phyloP scores from a whole-genome alignment of 805 yeast species.

The Candida adriatica region DNA sequence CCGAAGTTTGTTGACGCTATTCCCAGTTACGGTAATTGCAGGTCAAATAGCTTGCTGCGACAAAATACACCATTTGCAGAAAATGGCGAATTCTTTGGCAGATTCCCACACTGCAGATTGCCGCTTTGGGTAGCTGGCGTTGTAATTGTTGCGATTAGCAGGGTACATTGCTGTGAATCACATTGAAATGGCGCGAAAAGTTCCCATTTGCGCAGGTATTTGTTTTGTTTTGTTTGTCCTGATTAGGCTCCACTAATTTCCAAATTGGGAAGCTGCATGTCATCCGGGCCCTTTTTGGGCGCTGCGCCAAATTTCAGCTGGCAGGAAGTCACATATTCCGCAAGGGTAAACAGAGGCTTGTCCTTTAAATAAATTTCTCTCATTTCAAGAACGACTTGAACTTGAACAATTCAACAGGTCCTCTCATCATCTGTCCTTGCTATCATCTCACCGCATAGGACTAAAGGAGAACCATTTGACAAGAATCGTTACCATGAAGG shows the following conservation, averaged over 20 bases:
- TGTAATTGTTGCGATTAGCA: too few relatives aligned
- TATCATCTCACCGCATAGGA: too few relatives aligned
- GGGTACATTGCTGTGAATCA: too few relatives aligned
- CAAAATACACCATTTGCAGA: constrained; percentile 2
- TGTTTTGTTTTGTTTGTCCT: constrained; percentile 3
- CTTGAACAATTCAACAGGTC: too few relatives aligned
- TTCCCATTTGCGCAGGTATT: constrained; percentile 5
- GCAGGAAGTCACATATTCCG: constrained; percentile 4
- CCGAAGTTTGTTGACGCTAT: constrained; percentile 4
- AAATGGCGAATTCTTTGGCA: too few relatives aligned
- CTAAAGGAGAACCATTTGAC: too few relatives aligned
- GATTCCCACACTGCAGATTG: too few relatives aligned
- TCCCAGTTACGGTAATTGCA: constrained; percentile 2
- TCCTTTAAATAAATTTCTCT: too few relatives aligned
- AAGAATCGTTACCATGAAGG: constrained; percentile 7
- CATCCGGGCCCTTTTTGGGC: constrained; percentile 1
- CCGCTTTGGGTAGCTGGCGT: too few relatives aligned
- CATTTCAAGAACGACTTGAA: too few relatives aligned
- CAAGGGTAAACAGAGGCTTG: constrained; percentile 3
- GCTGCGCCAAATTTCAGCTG: constrained; percentile 12
- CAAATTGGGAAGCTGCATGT: constrained; percentile 2
- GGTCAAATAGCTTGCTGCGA: constrained; percentile 5
- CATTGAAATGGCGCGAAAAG: neutral
- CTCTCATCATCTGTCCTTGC: too few relatives aligned
- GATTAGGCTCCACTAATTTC: too few relatives aligned